Evolutionary conservation across 176 grass and related monocot genomes (phyloP), one percentile per base, ranked within the genome.

Genomic region (Tillandsia fasciculata): DNA sequence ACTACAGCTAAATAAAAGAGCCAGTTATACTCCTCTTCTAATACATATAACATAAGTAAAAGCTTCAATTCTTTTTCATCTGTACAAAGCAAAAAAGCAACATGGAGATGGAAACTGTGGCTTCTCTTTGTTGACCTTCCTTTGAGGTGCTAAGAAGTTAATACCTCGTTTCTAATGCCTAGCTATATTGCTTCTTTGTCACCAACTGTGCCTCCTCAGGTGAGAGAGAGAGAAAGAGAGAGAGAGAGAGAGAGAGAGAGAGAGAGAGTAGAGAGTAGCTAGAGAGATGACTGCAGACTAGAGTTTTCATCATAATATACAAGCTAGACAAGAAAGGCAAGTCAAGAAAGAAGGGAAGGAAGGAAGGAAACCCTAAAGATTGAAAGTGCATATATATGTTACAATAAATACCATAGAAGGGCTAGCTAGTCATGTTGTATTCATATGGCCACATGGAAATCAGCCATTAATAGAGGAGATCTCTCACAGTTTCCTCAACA

Each of bases 101-200:
- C 75, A 77, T 48, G 11, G 49, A 77, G 69, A 77, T 57, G 65
- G 75, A 48, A 77, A 70, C 75, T 61, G 75, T 27, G 14, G 51
- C 59, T n/a, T 77, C 50, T 56, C 49, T 17, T 47, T 70, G 63
- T 10, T 77, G 75, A 58, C 61, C 69, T 70, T 59, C 75, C 64
- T 1, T 68, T 58, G 48, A 14, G 26, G 69, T 70, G 65, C 65
- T 48, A 77, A 58, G 48, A 59, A 77, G 69, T 69, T 51, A 47
- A 69, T 42, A 42, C 33, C 33, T 42, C 7, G 48, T 69, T 77
- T 58, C 65, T 66, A 54, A 77, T 56, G 50, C 75, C 26, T 12
- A 26, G 59, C 26, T 51, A 67, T 68, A 67, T 11, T 7, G 49
- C 63, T 66, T 11, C 54, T 64, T 50, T 48, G 24, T 54, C 61